Conservation (phyloP, 495 filamentous ascomycete species). For the Xylaria castorea region DNA sequence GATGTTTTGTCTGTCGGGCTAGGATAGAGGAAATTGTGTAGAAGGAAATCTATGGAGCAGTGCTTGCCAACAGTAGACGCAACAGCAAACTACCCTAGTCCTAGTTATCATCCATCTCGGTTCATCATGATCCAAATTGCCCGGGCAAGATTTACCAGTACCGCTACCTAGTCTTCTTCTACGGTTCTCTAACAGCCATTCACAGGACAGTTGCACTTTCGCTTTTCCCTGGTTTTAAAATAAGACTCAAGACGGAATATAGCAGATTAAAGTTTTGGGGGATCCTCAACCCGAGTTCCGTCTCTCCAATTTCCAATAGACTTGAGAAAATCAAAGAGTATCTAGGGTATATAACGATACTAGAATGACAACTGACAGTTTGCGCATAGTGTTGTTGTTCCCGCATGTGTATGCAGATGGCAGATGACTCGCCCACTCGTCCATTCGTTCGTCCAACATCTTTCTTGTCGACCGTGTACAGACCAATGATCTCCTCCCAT, state of each 20-base stretch:
- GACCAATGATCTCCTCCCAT: neutral
- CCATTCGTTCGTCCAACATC: neutral
- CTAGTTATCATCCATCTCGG: neutral
- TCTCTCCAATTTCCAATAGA: neutral
- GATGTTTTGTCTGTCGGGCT: neutral
- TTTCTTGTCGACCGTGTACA: neutral
- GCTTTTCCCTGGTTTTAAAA: neutral
- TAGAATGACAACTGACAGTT: neutral
- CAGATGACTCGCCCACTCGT: neutral
- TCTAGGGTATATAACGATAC: slow-evolving; percentile 18
- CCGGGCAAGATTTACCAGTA: neutral
- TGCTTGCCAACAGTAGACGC: neutral
- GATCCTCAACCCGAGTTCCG: neutral
- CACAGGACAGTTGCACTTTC: neutral
- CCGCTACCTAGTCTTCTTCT: neutral
- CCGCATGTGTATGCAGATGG: neutral
- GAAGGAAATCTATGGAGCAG: neutral
- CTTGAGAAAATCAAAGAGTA: slow-evolving; percentile 16
- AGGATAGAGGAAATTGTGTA: neutral
- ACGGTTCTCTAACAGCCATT: neutral
- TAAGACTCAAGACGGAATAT: neutral
- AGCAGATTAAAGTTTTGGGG: neutral
- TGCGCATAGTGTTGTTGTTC: neutral
- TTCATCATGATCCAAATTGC: neutral
- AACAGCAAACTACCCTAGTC: neutral